phyloP scores from a whole-genome alignment of 2,329 filamentous ascomycete genomes.

The Xylariomycetidae sp. region DNA sequence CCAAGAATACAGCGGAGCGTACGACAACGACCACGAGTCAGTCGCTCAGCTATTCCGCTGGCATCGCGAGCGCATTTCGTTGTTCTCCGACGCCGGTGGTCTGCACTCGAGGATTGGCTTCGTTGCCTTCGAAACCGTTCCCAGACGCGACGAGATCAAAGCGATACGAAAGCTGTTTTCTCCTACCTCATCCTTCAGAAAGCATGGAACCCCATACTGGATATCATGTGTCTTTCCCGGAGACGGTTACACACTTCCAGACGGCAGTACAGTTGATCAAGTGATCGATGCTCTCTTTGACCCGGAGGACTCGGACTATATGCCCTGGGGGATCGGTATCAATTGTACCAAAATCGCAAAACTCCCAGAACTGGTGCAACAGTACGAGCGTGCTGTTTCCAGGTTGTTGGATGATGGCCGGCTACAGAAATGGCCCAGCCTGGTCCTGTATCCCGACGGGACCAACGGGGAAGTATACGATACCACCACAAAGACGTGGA shows the following conservation, averaged over 20 bases:
- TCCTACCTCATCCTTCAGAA: constrained; percentile 20
- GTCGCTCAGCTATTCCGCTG: constrained; percentile 45
- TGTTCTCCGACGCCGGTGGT: constrained; percentile 41
- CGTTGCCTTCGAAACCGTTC: constrained; percentile 63
- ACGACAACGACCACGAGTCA: constrained; percentile 45
- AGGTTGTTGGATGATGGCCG: constrained; percentile 31
- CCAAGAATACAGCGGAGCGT: constrained; percentile 60
- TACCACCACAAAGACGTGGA: constrained; percentile 58
- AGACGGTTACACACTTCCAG: constrained; percentile 48
- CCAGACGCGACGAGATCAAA: constrained; percentile 55
- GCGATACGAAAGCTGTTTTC: constrained; percentile 47
- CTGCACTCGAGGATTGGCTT: constrained; percentile 42
- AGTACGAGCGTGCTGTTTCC: constrained; percentile 47
- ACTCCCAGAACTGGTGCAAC: constrained; percentile 48
- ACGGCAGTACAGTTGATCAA: constrained; percentile 44
- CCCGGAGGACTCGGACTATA: constrained; percentile 12
- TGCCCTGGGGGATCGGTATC: constrained; percentile 61
- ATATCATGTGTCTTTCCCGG: constrained; percentile 54
- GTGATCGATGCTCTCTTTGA: constrained; percentile 30
- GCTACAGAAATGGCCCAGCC: constrained; percentile 39
- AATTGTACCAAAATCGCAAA: constrained; percentile 67
- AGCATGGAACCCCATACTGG: constrained; percentile 46
- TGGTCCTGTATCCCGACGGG: constrained; percentile 66
- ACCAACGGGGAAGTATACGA: constrained; percentile 66
- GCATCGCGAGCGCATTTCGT: constrained; percentile 50